A percentile compares a stretch with the other conserved stretches of the same genome.
phyloP scores from a whole-genome alignment of 768 basidiomycete genomes.

The Pisolithus microcarpus region DNA sequence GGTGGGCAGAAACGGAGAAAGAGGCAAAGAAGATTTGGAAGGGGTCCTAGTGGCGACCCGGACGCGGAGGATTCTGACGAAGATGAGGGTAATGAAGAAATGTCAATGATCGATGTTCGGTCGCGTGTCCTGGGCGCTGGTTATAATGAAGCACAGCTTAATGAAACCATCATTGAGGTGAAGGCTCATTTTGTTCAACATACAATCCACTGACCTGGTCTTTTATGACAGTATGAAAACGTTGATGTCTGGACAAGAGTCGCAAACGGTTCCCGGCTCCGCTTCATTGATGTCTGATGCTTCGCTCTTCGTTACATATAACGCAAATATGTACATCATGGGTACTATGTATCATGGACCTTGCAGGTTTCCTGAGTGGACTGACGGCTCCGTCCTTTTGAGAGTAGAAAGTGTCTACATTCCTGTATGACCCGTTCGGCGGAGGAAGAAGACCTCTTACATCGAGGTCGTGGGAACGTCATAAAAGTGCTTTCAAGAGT shows the following conservation, averaged over 20 bases:
- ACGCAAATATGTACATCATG: neutral
- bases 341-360: neutral
- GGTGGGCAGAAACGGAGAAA: slow-evolving; percentile 33
- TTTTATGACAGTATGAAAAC: slow-evolving; percentile 67
- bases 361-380: too few relatives aligned
- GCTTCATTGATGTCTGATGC: slow-evolving; percentile 42
- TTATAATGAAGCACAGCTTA: slow-evolving; percentile 86
- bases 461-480: too few relatives aligned
- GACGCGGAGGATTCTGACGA: slow-evolving; percentile 68
- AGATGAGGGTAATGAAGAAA: slow-evolving; percentile 60
- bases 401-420: too few relatives aligned
- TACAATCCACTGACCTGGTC: slow-evolving; percentile 5
- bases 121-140: slow-evolving; percentile 79
- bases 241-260: slow-evolving; percentile 74
- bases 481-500: too few relatives aligned
- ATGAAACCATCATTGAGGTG: slow-evolving; percentile 78
- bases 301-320: neutral
- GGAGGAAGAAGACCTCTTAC: too few relatives aligned
- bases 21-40: slow-evolving; percentile 52
- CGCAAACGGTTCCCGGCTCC: slow-evolving; percentile 77
- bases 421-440: too few relatives aligned
- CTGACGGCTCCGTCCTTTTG: too few relatives aligned
- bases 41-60: slow-evolving; percentile 62
- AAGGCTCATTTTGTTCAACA: slow-evolving; percentile 18
- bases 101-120: slow-evolving; percentile 83